These are phyloP conservation scores for Filobasidium uniguttulatum DNA, from an alignment of 1,284 basidiomycete genomes.

Conservation along the genomic window DNA sequence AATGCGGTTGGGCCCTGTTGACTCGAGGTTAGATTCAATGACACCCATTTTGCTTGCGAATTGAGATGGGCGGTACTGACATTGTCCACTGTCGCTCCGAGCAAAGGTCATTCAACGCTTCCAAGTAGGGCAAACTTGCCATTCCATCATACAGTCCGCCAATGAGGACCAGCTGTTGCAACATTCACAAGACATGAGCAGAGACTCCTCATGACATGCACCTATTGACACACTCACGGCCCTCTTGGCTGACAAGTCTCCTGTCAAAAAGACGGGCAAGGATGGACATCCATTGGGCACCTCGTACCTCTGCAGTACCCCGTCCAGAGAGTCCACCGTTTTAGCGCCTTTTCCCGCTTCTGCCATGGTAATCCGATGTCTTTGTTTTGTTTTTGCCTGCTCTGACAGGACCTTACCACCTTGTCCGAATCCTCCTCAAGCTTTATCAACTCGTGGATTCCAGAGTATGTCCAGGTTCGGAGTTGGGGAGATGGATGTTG, in stretches of 20 bases:
- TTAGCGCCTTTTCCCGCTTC: too few species aligned
- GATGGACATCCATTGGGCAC: neutral
- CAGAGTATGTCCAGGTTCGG: too few species aligned
- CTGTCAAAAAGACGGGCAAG: conserved; percentile 27
- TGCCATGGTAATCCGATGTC: too few species aligned
- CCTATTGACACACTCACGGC: conserved; percentile 16
- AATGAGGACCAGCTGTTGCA: conserved; percentile 27
- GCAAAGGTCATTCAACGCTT: conserved; percentile 20
- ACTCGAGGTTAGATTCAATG: neutral
- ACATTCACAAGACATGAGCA: too few species aligned
- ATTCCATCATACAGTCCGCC: conserved; percentile 34
- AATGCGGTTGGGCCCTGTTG: conserved; percentile 31
- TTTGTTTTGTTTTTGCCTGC: too few species aligned
- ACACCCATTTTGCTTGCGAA: too few species aligned
- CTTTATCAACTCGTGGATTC: too few species aligned
- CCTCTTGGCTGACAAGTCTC: conserved; percentile 19
- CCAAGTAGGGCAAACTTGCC: conserved; percentile 25
- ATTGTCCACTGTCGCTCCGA: conserved; percentile 27
- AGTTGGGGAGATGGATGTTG: too few species aligned
- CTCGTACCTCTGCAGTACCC: neutral
- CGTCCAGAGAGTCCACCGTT: too few species aligned
- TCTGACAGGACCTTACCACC: too few species aligned
- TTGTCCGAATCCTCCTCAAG: too few species aligned
- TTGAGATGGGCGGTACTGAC: conserved; percentile 19
- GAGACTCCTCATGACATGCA: neutral